These are phyloP conservation scores for Lodderomyces orthopsilosis DNA, from an alignment of 1,139 yeast species.

Conservation along the genomic window DNA sequence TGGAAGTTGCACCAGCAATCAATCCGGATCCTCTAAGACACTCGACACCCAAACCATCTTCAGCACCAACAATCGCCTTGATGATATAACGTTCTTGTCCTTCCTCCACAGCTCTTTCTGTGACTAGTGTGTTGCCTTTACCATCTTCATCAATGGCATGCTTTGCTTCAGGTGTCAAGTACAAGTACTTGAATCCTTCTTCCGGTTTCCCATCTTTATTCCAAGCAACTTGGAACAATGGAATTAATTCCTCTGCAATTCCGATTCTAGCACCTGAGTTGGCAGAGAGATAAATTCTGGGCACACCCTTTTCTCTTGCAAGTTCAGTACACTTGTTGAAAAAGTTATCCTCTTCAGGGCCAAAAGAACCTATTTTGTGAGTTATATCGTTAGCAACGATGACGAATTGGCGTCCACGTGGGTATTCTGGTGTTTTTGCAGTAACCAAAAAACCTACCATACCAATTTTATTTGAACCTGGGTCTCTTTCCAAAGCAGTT, in stretches of 20 bases:
- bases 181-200: constrained; percentile 88
- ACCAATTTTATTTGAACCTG: constrained; percentile 93
- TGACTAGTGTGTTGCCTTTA: constrained; percentile 59
- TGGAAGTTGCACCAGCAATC: constrained; percentile 97
- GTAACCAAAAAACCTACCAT: constrained; percentile 95
- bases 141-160: constrained; percentile 58
- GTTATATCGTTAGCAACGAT: constrained; percentile 96
- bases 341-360: constrained; percentile 93
- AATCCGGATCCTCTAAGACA: constrained; percentile 97
- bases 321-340: constrained; percentile 90
- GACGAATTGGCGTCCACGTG: constrained; percentile 90
- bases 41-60: constrained; percentile 97
- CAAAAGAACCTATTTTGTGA: constrained; percentile 96
- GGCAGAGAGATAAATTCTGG: constrained; percentile 92
- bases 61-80: constrained; percentile 85
- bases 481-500: constrained; percentile 89
- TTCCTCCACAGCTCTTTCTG: constrained; percentile 77
- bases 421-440: constrained; percentile 95
- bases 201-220: constrained; percentile 69
- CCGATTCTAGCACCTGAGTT: constrained; percentile 99
- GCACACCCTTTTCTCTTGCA: constrained; percentile 88
- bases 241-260: constrained; percentile 91
- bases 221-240: constrained; percentile 92
- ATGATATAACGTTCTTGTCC: constrained; percentile 83
- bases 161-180: constrained; percentile 69